Evolutionary conservation across 2,329 filamentous ascomycete genomes (phyloP).

Genomic region (Phyllosticta citrichinensis): DNA sequence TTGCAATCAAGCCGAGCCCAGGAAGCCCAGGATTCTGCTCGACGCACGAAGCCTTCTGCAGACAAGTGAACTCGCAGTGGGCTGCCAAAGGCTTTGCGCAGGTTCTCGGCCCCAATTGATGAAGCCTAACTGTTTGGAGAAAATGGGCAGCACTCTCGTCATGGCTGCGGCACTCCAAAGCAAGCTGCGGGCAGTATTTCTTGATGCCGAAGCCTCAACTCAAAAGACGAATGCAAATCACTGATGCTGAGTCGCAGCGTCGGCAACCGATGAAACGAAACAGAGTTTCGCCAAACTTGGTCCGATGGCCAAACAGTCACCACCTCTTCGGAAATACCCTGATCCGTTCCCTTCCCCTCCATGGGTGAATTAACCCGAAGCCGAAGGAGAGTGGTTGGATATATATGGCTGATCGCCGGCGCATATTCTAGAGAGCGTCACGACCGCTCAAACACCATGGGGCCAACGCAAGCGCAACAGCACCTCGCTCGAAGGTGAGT

Average conservation of each 20-base stretch:
- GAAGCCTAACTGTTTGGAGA: too few species aligned
- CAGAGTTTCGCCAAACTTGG: background rate
- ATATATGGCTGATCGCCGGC: background rate
- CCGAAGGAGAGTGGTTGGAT: background rate
- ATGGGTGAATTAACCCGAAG: background rate
- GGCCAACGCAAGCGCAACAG: background rate
- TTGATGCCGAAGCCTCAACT: background rate
- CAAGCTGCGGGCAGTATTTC: background rate
- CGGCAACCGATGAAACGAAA: background rate
- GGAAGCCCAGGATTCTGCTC: background rate
- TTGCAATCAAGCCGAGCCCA: background rate
- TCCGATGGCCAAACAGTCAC: background rate
- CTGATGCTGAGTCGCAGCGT: background rate
- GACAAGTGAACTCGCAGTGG: background rate
- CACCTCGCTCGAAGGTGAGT: conserved; percentile 15
- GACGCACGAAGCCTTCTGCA: background rate
- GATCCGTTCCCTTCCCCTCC: background rate
- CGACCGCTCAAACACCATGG: background rate
- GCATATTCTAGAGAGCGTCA: background rate
- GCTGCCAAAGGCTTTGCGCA: background rate
- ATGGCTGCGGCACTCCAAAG: too few species aligned
- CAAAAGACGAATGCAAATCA: background rate
- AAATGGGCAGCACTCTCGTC: too few species aligned
- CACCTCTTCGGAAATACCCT: background rate
- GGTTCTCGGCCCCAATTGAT: background rate